Evolutionary conservation across 495 filamentous ascomycete species (phyloP).

Genomic region (Physcia stellaris): DNA sequence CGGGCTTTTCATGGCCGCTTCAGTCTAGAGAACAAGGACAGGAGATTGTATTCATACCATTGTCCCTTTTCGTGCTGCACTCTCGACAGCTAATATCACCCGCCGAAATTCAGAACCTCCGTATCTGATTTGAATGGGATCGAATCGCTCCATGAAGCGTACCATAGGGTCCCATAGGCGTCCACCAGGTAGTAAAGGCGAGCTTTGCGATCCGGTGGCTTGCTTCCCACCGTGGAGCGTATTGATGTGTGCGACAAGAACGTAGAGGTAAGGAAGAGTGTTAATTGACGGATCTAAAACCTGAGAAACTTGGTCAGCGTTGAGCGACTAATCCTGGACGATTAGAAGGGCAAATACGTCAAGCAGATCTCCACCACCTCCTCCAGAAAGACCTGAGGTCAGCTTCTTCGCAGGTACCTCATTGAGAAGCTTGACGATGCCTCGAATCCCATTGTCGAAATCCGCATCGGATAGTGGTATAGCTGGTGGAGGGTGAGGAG

Average conservation of each 20-base stretch:
- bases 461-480: constrained; percentile 19
- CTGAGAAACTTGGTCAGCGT: constrained; percentile 15
- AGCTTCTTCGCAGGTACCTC: constrained; percentile 19
- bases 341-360: constrained; percentile 16
- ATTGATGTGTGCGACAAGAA: constrained; percentile 24
- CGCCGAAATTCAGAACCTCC: constrained; percentile 36
- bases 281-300: constrained; percentile 29
- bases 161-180: constrained; percentile 34
- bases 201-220: constrained; percentile 10
- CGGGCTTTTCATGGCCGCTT: constrained; percentile 29
- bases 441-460: constrained; percentile 25
- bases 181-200: constrained; percentile 21
- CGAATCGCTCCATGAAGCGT: constrained; percentile 37
- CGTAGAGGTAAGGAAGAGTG: constrained; percentile 28
- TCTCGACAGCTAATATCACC: constrained; percentile 34
- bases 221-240: constrained; percentile 12
- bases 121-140: constrained; percentile 47
- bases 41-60: constrained; percentile 24
- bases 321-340: neutral
- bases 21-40: neutral
- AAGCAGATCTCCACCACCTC: constrained; percentile 23
- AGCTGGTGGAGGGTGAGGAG: constrained; percentile 24
- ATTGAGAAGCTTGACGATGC: constrained; percentile 17
- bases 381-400: constrained; percentile 18
- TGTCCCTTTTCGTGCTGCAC: constrained; percentile 24